Conservation (phyloP, 2,329 filamentous ascomycete genomes). For the Ophiognomonia clavigignenti-juglandacearum region DNA sequence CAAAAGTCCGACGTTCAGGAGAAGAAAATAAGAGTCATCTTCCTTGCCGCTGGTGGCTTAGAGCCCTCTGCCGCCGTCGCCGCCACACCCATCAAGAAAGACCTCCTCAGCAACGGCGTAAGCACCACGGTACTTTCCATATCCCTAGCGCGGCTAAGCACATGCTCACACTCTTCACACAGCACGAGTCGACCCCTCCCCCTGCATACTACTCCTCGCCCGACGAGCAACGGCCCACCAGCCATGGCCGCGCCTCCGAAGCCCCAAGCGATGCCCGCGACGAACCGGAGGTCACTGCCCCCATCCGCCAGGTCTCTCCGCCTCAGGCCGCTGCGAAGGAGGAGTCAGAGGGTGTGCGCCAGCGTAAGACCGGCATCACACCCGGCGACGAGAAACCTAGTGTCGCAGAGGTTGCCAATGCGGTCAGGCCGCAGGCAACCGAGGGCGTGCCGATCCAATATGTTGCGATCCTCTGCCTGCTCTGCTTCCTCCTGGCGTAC, state of each 20-base stretch:
- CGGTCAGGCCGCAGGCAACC: slow-evolving; percentile 46
- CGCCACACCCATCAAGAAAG: slow-evolving; percentile 25
- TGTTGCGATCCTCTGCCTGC: slow-evolving; percentile 75
- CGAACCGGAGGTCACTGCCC: slow-evolving; percentile 17
- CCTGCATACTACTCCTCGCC: slow-evolving; percentile 29
- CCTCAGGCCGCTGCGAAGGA: slow-evolving; percentile 70
- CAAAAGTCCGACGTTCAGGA: slow-evolving; percentile 79
- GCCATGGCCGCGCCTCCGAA: slow-evolving; percentile 18
- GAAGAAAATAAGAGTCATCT: slow-evolving; percentile 91
- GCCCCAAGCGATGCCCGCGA: slow-evolving; percentile 17
- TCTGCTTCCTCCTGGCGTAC: slow-evolving; percentile 92
- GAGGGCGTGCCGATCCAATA: slow-evolving; percentile 85
- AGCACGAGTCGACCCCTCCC: slow-evolving; percentile 29
- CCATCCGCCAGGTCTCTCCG: slow-evolving; percentile 19
- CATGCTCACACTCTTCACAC: slow-evolving; percentile 4
- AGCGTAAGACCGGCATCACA: slow-evolving; percentile 64
- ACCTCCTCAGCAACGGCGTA: slow-evolving; percentile 24
- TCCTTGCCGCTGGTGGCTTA: slow-evolving; percentile 60
- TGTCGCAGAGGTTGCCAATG: slow-evolving; percentile 41
- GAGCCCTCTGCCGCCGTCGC: slow-evolving; percentile 17
- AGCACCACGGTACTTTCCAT: slow-evolving; percentile 7
- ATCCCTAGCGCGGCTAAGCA: not conserved
- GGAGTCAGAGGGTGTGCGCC: slow-evolving; percentile 68
- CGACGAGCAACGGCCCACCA: slow-evolving; percentile 19
- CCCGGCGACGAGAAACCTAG: slow-evolving; percentile 25